phyloP scores from a whole-genome alignment of 225 moss, liverwort and hornwort genomes.

The Marchantia paleacea region DNA sequence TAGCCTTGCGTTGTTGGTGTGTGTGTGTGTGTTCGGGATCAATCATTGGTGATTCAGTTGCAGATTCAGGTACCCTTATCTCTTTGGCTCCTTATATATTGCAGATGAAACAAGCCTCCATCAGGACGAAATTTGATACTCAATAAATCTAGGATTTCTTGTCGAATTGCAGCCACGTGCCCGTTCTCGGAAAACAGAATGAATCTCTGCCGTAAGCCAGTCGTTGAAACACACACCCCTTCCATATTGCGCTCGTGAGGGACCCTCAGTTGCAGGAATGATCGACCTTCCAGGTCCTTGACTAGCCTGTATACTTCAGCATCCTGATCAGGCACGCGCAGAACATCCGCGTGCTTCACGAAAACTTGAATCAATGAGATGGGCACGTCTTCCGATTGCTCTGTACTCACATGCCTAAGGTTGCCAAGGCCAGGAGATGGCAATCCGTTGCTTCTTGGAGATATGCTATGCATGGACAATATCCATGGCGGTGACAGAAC shows the following conservation, averaged over 20 bases:
- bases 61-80: too few species aligned
- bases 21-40: too few species aligned
- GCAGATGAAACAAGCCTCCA: too few species aligned
- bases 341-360: background rate
- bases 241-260: background rate
- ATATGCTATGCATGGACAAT: background rate
- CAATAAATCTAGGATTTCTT: background rate
- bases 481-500: background rate
- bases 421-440: background rate
- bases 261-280: background rate
- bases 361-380: background rate
- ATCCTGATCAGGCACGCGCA: background rate
- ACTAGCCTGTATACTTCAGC: background rate
- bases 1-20: too few species aligned
- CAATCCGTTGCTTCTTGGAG: background rate
- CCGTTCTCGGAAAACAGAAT: background rate
- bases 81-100: too few species aligned
- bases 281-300: background rate
- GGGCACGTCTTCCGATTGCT: background rate
- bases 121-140: background rate
- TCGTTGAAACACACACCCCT: background rate
- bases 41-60: too few species aligned
- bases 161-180: background rate
- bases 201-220: background rate
- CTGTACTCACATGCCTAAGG: background rate